Evolutionary conservation across 768 basidiomycete species (phyloP), one percentile per base, ranked within the genome.

Genomic region (Leccinum sublutescens): DNA sequence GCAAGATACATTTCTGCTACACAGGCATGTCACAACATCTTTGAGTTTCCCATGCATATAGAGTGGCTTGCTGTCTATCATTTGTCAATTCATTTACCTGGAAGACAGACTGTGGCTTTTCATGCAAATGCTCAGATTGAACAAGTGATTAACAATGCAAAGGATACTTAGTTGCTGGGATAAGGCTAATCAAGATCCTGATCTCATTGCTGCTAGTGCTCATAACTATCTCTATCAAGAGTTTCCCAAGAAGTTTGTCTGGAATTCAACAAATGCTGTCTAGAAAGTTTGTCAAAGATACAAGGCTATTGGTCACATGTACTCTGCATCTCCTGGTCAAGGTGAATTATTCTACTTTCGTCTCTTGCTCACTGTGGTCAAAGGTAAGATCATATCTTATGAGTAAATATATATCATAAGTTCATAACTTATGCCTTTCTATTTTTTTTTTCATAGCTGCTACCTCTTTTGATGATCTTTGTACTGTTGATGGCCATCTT

Each of bases 281-380:
- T 38, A 74, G 80, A 71, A 65, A 67, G 50, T 74, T 68, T 58
- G 3, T 17, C 56, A 59, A n/a, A 25, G 74, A 69, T 59, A 62
- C 27, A 66, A 65, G 33, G 54, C 49, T 3, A 66, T 63, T 66
- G 55, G 63, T 6, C 2, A 21, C 36, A 65, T 66, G 58, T 60
- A 65, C 2, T n/a, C 56, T 1, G 5, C 43, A 17, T 54, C 63
- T 51, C 67, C 74, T 2, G 56, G 56, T 34, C 57, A 64, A 43
- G 76, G 78, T 2, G 78, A 82, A 48, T 50, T 58, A 0, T 81
- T 79, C 50, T 80, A 80, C 54, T 66, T 82, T 3, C 51, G 70
- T 5, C 66, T 72, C 7, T 64, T 81, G 2, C 72, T 82, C 0
- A 77, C 79, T 49, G 64, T 73, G 43, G 72, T 78, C 23, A 71